Percentiles rank a stretch among this genome's conserved stretches.
phyloP scores from a whole-genome alignment of 106 monocot genomes.

The Acanthochlamys bracteata region DNA sequence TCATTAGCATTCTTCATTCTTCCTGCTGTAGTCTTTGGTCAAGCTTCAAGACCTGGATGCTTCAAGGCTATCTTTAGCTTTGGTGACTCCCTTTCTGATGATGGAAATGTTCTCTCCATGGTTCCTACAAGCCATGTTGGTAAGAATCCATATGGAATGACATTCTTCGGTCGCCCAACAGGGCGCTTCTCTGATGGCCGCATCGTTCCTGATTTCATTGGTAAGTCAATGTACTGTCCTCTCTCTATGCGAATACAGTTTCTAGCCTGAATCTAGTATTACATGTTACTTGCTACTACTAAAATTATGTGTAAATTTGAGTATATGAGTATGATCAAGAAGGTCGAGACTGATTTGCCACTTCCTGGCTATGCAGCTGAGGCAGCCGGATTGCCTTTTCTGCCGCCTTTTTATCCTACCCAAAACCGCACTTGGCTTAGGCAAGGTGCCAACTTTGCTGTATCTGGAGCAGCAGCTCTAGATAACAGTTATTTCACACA shows the following conservation, averaged over 20 bases:
- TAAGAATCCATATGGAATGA: background rate
- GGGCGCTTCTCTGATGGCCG: slow-evolving; percentile 7
- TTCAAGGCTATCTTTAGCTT: background rate
- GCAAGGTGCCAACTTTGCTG: background rate
- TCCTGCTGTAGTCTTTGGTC: too few species aligned
- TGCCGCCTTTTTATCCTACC: background rate
- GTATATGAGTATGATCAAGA: too few species aligned
- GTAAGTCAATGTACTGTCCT: background rate
- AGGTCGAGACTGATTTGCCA: background rate
- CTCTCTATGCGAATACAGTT: background rate
- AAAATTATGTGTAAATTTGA: too few species aligned
- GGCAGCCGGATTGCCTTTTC: too few species aligned
- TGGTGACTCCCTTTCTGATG: background rate
- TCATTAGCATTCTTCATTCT: too few species aligned
- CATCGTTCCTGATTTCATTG: background rate
- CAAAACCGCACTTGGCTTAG: background rate
- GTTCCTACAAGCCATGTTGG: background rate
- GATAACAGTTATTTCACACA: too few species aligned
- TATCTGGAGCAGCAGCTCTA: background rate
- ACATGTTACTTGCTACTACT: too few species aligned
- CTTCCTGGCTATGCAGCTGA: too few species aligned
- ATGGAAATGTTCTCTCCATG: background rate
- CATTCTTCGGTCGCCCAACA: background rate
- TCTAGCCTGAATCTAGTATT: too few species aligned
- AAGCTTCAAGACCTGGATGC: too few species aligned